Percentiles rank a stretch among this genome's conserved stretches.
phyloP scores from a whole-genome alignment of 306 rosid species.

The Sindora glabra region DNA sequence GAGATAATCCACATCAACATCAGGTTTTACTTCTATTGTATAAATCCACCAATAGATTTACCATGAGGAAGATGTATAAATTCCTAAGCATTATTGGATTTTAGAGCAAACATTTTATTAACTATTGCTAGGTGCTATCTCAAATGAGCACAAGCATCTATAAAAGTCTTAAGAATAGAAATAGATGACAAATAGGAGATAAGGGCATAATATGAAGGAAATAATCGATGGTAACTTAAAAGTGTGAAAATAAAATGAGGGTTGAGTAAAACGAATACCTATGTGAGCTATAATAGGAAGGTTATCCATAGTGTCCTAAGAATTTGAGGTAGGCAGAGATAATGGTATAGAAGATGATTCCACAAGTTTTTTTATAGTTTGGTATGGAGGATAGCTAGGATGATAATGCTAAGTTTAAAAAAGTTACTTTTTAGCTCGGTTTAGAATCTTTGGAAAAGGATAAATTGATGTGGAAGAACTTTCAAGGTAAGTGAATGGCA shows the following conservation, averaged over 20 bases:
- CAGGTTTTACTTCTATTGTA: no score
- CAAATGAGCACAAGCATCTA: no score
- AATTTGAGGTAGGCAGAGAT: background rate
- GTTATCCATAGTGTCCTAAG: background rate
- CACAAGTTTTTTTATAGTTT: background rate
- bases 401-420: background rate
- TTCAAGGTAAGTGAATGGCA: background rate
- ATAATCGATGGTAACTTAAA: background rate
- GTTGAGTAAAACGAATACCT: background rate
- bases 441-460: background rate
- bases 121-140: no score
- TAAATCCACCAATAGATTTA: no score
- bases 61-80: no score
- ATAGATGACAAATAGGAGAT: no score
- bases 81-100: no score
- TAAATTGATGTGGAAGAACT: background rate
- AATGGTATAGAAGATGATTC: no score
- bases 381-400: background rate
- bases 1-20: no score
- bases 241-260: background rate
- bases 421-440: background rate
- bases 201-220: background rate
- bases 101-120: no score
- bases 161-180: no score
- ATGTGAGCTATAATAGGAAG: background rate